phyloP scores from a whole-genome alignment of 192 early-diverging fungal species.

The Coemansia sp. region DNA sequence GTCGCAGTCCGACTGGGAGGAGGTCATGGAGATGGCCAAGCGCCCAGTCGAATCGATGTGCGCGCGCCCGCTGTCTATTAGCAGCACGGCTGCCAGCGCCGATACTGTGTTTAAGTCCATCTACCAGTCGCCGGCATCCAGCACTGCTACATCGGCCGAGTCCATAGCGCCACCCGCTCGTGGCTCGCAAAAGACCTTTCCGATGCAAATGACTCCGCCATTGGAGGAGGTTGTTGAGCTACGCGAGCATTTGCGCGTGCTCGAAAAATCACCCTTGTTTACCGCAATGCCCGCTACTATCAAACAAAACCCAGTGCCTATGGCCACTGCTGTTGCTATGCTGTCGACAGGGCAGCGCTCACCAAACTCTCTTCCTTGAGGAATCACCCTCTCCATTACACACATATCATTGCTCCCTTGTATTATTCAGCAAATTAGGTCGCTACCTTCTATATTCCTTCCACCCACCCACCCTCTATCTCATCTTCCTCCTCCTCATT shows the following conservation, averaged over 20 bases:
- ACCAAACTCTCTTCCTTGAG: constrained; percentile 17
- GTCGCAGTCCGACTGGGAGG: constrained; percentile 43
- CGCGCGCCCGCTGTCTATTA: constrained; percentile 1
- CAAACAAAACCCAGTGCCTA: too few species aligned
- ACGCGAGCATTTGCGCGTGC: constrained; percentile 20
- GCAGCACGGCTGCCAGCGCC: constrained; percentile 2
- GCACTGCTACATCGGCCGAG: constrained; percentile 15
- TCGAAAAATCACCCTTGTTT: constrained; percentile 47
- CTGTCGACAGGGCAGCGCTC: constrained; percentile 11
- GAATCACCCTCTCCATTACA: not conserved
- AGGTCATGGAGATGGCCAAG: constrained; percentile 45
- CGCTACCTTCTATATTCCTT: not conserved
- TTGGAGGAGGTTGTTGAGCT: constrained; percentile 38
- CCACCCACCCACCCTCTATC: not conserved
- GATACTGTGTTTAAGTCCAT: constrained; percentile 17
- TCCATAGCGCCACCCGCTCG: not conserved
- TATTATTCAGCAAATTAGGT: not conserved
- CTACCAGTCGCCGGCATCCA: constrained; percentile 16
- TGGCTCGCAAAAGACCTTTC: constrained; percentile 21
- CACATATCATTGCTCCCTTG: not conserved
- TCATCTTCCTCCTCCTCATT: not conserved
- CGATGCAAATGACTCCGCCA: constrained; percentile 39
- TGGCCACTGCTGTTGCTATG: not conserved
- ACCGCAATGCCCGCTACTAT: constrained; percentile 12
- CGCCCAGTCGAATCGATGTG: constrained; percentile 25